Evolutionary conservation across 1,139 yeast species (phyloP).

Genomic region (Suhomyces bokatorum): DNA sequence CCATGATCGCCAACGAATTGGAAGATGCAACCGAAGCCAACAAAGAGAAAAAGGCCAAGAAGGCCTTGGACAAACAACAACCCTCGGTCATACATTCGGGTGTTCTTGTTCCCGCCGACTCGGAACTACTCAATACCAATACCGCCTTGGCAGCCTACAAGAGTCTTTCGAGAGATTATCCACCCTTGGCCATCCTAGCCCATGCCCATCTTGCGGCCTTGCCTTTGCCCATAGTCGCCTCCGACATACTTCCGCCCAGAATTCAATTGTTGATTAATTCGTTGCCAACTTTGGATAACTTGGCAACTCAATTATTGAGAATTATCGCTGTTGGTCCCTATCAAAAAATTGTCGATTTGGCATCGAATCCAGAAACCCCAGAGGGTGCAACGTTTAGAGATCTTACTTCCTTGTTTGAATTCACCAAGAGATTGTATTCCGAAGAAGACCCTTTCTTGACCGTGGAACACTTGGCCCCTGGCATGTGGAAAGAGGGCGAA

Average conservation of each 20-base stretch:
- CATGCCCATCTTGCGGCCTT: constrained; percentile 59
- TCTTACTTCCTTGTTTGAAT: constrained; percentile 72
- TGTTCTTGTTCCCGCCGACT: constrained; percentile 38
- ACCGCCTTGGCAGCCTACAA: constrained; percentile 47
- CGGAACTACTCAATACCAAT: constrained; percentile 42
- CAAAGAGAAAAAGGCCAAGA: constrained; percentile 15
- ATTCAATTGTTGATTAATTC: constrained; percentile 64
- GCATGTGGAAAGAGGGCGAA: constrained; percentile 66
- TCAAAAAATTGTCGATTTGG: constrained; percentile 69
- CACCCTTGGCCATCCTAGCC: constrained; percentile 41
- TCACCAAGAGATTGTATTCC: constrained; percentile 63
- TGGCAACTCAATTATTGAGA: constrained; percentile 71
- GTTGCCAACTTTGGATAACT: constrained; percentile 70
- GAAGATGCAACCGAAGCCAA: constrained; percentile 25
- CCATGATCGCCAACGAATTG: constrained; percentile 24
- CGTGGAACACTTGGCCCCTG: constrained; percentile 61
- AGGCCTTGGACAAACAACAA: constrained; percentile 1
- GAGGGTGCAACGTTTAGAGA: constrained; percentile 76
- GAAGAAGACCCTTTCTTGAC: constrained; percentile 68
- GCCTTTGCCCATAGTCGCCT: constrained; percentile 57
- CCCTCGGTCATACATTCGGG: constrained; percentile 25
- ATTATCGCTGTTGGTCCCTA: constrained; percentile 69
- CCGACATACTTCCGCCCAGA: constrained; percentile 57
- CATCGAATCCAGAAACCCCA: constrained; percentile 69
- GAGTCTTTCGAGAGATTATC: constrained; percentile 41